Percentiles rank a stretch among this genome's conserved stretches.
These are phyloP conservation scores for Aspergillus piperis DNA, from an alignment of 2,329 filamentous ascomycete genomes.

Conservation along the genomic window DNA sequence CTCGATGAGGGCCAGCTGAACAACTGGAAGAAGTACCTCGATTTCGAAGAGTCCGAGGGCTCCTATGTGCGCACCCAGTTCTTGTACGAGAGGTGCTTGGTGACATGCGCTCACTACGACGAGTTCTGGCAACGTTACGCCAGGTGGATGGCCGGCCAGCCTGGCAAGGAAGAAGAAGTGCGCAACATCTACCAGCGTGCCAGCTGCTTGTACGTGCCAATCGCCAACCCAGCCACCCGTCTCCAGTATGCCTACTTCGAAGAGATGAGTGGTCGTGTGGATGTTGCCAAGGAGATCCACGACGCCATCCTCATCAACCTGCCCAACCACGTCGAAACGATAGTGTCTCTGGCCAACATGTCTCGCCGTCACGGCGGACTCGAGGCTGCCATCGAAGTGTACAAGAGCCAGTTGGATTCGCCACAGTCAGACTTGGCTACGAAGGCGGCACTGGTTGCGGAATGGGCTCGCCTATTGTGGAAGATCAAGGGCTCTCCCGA, in stretches of 20 bases:
- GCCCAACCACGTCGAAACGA: slow-evolving; percentile 82
- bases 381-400: slow-evolving; percentile 79
- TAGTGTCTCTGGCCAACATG: slow-evolving; percentile 83
- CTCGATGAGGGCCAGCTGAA: slow-evolving; percentile 79
- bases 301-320: slow-evolving; percentile 73
- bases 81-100: slow-evolving; percentile 89
- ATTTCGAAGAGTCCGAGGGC: slow-evolving; percentile 88
- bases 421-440: slow-evolving; percentile 71
- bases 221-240: slow-evolving; percentile 79
- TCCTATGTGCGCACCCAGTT: slow-evolving; percentile 74
- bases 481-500: slow-evolving; percentile 78
- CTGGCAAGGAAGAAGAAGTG: slow-evolving; percentile 81
- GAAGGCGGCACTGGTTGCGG: slow-evolving; percentile 82
- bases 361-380: slow-evolving; percentile 80
- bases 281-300: slow-evolving; percentile 82
- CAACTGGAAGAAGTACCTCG: slow-evolving; percentile 95
- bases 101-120: slow-evolving; percentile 91
- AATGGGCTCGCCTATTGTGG: slow-evolving; percentile 86
- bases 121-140: slow-evolving; percentile 99
- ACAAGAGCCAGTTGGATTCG: slow-evolving; percentile 77
- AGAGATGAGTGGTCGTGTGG: slow-evolving; percentile 74
- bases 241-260: slow-evolving; percentile 95
- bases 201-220: slow-evolving; percentile 79
- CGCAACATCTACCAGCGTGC: slow-evolving; percentile 90
- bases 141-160: slow-evolving; percentile 84